A percentile compares a stretch with the other conserved stretches of the same genome.
These are phyloP conservation scores for Eudorina sp. DNA, from an alignment of 139 green algal species.

Conservation along the genomic window DNA sequence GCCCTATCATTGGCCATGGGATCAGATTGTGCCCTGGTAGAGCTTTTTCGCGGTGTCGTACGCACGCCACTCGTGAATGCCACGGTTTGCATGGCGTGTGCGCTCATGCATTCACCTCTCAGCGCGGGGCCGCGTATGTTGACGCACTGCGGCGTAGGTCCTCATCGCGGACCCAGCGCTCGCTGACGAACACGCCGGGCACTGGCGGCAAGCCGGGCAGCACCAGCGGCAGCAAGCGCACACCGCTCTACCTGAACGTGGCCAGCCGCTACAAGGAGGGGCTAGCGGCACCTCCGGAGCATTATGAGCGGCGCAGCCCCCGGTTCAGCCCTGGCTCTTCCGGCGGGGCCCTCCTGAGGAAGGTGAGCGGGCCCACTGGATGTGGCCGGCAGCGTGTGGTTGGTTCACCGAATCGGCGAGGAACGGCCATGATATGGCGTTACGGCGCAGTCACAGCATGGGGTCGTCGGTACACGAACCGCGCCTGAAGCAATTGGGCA, in stretches of 20 bases:
- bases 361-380: background rate
- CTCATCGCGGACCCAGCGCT: background rate
- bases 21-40: no score
- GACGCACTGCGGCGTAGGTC: background rate
- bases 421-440: no score
- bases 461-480: no score
- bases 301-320: slow-evolving; percentile 12
- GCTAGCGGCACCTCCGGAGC: slow-evolving; percentile 23
- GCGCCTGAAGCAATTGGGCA: no score
- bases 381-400: no score
- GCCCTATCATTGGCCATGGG: no score
- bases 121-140: background rate
- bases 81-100: no score
- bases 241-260: slow-evolving; percentile 34
- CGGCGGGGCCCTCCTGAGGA: background rate
- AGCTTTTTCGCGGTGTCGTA: no score
- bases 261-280: slow-evolving; percentile 37
- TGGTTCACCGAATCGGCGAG: background rate
- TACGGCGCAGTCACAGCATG: no score
- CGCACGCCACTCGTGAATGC: no score
- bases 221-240: background rate
- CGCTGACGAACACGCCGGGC: background rate
- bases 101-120: background rate
- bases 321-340: background rate
- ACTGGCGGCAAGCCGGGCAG: background rate